Base-by-base conservation (phyloP, 2,329 filamentous ascomycete genomes). In the Fusarium marasasianum region DNA sequence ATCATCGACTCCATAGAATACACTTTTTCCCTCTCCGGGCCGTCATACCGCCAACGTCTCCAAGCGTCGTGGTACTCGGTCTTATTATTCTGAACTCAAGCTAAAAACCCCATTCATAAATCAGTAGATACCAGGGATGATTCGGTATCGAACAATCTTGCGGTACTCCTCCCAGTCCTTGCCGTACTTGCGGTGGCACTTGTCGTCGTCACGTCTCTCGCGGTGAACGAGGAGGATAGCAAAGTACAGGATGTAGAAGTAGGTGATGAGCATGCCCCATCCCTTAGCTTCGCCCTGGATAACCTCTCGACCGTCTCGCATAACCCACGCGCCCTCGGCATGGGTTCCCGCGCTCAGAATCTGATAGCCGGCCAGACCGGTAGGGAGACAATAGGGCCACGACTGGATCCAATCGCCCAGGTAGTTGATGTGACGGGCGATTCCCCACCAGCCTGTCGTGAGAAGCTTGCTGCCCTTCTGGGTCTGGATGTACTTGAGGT, bases 171-270 rank as follows among this genome's bases (percentile, higher is more conserved):
- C 90, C 95, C 96, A 98, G 80, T 98, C 95, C 76, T 91, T 91
- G 33, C 95, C 95, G 79, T 98, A 98, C 87, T 98, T 98, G 80
- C 89, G 89, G 72, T 89, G 87, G 83, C 96, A 98, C 87, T 98
- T 98, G 81, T 94, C 93, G 76, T 98, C 95, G 76, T 98, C 96
- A 60, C 96, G 89, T 66, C 91, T 86, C 81, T 97, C 95, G 26
- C 96, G 92, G 81, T 98, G 96, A 61, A 98, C 86, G 17, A 98
- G 87, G 71, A 98, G 84, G 18, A 97, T 85, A 8, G 91, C 95
- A 84, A 98, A 98, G 86, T 98, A 98, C 13, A 97, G 79, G 76
- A 98, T 88, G 84, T 97, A 98, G 81, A 98, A 98, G 86, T 98
- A 98, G 0, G 95, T 98, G 75, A 98, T 90, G 51, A 95, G 85